Conservation (phyloP, 2,329 filamentous ascomycete genomes). For the Aspergillus melleus region DNA sequence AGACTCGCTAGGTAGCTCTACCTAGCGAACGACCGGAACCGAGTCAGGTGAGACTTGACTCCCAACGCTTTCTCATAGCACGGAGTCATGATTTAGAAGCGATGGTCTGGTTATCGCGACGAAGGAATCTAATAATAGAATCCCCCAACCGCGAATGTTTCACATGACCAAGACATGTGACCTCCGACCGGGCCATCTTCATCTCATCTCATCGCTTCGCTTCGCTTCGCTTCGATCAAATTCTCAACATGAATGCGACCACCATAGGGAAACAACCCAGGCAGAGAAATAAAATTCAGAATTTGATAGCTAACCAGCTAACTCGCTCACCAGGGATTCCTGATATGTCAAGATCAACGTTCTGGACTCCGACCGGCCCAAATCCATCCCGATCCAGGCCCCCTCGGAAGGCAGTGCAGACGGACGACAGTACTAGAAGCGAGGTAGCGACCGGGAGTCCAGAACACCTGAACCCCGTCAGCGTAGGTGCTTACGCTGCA, state of each 20-base stretch:
- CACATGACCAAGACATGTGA: background rate
- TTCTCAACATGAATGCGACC: background rate
- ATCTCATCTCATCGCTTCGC: no score
- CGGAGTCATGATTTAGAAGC: background rate
- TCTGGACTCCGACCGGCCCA: constrained; percentile 5
- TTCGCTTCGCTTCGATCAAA: background rate
- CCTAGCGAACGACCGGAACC: no score
- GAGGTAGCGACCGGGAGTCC: background rate
- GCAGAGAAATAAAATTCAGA: no score
- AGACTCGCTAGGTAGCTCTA: no score
- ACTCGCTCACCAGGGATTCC: no score
- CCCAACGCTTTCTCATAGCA: background rate
- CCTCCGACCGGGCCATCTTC: background rate
- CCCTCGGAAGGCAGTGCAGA: constrained; percentile 1
- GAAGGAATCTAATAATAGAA: background rate
- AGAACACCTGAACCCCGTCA: background rate
- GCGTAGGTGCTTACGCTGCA: constrained; percentile 8
- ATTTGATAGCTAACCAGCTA: no score
- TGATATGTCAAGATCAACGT: background rate
- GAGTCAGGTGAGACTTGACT: background rate
- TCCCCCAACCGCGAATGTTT: background rate
- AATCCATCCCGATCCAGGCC: background rate
- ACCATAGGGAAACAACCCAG: no score
- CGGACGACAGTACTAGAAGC: background rate
- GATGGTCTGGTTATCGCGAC: background rate